Conservation (phyloP, 495 filamentous ascomycete species). For the Friedmanniomyces simplex region DNA sequence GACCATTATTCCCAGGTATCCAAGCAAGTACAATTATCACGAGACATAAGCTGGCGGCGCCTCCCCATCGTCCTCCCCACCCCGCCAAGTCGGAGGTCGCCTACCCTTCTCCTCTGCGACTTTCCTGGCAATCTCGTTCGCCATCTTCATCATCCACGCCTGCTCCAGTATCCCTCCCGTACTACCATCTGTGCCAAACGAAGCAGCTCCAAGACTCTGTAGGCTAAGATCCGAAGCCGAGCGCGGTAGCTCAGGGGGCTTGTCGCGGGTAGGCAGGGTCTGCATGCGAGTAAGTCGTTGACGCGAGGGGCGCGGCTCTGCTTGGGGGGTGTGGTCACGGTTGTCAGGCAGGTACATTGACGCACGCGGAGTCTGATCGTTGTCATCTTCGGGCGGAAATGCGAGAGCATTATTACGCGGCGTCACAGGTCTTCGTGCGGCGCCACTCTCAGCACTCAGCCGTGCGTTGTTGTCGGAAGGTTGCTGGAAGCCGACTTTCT, state of each 20-base stretch:
- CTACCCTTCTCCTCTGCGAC: constrained; percentile 60
- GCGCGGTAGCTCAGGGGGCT: constrained; percentile 1
- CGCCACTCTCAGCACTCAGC: constrained; percentile 14
- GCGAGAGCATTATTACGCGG: constrained; percentile 10
- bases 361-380: constrained; percentile 17
- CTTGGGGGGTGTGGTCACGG: not conserved
- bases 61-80: not conserved
- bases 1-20: not conserved
- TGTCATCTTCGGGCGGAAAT: not conserved
- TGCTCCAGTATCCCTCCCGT: constrained; percentile 59
- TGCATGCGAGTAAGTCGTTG: constrained; percentile 8
- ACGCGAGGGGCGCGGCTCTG: not conserved
- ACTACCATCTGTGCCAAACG: not conserved
- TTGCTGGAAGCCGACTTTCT: constrained; percentile 29
- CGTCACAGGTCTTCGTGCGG: constrained; percentile 19
- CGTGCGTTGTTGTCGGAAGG: not conserved
- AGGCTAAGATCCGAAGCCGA: constrained; percentile 18
- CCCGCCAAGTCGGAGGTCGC: constrained; percentile 8
- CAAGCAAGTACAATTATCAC: not conserved
- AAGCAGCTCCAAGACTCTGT: not conserved
- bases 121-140: constrained; percentile 75
- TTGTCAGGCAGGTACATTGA: constrained; percentile 14
- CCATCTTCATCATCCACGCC: constrained; percentile 84
- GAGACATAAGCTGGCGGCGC: constrained; percentile 19
- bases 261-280: not conserved